Percentiles rank a stretch among this genome's conserved stretches.
Evolutionary conservation across 163 green algal species (phyloP).

Genomic region (Scenedesmus sp.): DNA sequence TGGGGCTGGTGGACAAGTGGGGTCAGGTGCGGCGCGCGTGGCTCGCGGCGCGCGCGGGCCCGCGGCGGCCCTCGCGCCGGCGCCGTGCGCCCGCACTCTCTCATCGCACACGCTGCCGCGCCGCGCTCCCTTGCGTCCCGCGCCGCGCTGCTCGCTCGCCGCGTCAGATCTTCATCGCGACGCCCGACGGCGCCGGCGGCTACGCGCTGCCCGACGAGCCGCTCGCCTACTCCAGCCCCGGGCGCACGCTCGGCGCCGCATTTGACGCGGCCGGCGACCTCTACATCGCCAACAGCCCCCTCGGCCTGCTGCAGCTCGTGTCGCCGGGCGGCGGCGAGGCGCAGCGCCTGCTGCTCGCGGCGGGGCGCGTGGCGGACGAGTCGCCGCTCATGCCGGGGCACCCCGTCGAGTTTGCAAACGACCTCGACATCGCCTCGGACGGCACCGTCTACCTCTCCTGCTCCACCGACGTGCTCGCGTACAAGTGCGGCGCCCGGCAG

Average conservation of each 20-base stretch:
- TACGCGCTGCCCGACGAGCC: constrained; percentile 28
- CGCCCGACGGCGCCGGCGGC: background rate
- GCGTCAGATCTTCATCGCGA: constrained; percentile 42
- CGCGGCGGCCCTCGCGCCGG: background rate
- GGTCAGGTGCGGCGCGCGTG: constrained; percentile 43
- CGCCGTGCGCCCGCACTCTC: background rate
- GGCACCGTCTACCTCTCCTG: constrained; percentile 35
- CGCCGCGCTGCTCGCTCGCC: constrained; percentile 53
- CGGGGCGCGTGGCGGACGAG: constrained; percentile 28
- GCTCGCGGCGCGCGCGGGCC: background rate
- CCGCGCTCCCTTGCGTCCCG: no score
- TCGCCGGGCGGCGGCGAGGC: constrained; percentile 7
- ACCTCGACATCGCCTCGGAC: constrained; percentile 24
- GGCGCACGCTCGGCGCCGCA: constrained; percentile 27
- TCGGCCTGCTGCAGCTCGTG: constrained; percentile 27
- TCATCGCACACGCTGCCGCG: background rate
- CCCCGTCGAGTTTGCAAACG: constrained; percentile 37
- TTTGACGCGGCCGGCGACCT: constrained; percentile 34
- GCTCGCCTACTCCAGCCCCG: constrained; percentile 15
- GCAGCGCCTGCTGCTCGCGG: constrained; percentile 32
- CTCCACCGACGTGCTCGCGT: constrained; percentile 38
- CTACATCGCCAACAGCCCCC: constrained; percentile 35
- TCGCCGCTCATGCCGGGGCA: constrained; percentile 29
- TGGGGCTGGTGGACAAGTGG: constrained; percentile 59
- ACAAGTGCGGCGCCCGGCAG: constrained; percentile 44